These are phyloP conservation scores for Metschnikowia hibisci DNA, from an alignment of 805 yeast genomes.

Conservation along the genomic window DNA sequence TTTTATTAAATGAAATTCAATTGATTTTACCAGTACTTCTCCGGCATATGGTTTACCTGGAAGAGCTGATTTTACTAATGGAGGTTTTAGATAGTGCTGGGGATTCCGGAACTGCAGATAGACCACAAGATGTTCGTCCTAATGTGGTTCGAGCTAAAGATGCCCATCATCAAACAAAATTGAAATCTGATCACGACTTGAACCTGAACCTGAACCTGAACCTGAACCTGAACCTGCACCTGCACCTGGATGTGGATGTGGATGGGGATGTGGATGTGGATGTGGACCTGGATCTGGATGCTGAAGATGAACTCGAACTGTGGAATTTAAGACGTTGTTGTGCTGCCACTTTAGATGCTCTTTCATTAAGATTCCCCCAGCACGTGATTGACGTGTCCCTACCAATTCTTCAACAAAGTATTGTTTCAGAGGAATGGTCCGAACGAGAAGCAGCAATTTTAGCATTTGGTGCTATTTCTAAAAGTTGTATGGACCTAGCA, in stretches of 20 bases:
- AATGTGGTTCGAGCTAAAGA: conserved; percentile 64
- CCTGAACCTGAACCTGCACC: too few species aligned
- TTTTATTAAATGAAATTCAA: conserved; percentile 55
- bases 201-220: too few species aligned
- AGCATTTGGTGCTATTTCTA: conserved; percentile 93
- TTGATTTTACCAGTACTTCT: conserved; percentile 73
- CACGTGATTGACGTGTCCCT: conserved; percentile 63
- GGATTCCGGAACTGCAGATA: conserved; percentile 74
- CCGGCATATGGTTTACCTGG: conserved; percentile 82
- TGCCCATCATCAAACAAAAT: conserved; percentile 35
- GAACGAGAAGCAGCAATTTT: conserved; percentile 88
- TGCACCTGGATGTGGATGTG: too few species aligned
- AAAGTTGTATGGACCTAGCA: conserved; percentile 74
- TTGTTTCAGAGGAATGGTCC: conserved; percentile 76
- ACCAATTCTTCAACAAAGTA: conserved; percentile 70
- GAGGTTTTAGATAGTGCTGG: conserved; percentile 66
- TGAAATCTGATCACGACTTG: too few species aligned
- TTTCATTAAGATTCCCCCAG: conserved; percentile 65
- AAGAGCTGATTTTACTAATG: conserved; percentile 67
- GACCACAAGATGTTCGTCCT: conserved; percentile 85
- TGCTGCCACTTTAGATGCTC: conserved; percentile 85
- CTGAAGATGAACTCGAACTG: conserved; percentile 60
- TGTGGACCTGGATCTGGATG: conserved; percentile 65
- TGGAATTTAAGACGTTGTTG: conserved; percentile 94
- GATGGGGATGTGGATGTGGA: conserved; percentile 34